Percentiles rank a stretch among this genome's conserved stretches.
Conservation (phyloP, 768 basidiomycete species). For the Suillus variegatus region DNA sequence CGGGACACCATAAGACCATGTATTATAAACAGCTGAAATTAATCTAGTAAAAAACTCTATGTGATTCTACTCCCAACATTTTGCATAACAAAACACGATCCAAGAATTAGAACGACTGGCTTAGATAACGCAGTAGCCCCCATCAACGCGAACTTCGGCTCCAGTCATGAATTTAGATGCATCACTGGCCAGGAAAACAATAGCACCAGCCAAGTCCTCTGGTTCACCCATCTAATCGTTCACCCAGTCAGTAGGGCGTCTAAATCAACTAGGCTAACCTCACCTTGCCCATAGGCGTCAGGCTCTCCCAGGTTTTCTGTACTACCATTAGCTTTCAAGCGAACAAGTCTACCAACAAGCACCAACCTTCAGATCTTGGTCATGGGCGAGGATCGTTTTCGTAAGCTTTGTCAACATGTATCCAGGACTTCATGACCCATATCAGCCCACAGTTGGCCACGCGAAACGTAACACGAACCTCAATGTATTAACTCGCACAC, state of each 20-base stretch:
- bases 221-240: slow-evolving; percentile 79
- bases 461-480: slow-evolving; percentile 44
- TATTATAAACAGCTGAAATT: slow-evolving; percentile 7
- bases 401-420: slow-evolving; percentile 95
- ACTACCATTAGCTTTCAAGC: slow-evolving; percentile 10
- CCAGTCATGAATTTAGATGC: slow-evolving; percentile 92
- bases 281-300: slow-evolving; percentile 87
- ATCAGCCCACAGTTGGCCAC: slow-evolving; percentile 6
- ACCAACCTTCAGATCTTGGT: slow-evolving; percentile 72
- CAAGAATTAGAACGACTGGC: not conserved
- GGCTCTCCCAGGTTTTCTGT: slow-evolving; percentile 79
- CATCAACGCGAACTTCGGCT: slow-evolving; percentile 82
- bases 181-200: slow-evolving; percentile 90
- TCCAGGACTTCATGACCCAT: slow-evolving; percentile 61
- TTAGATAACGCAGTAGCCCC: slow-evolving; percentile 80
- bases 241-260: slow-evolving; percentile 13
- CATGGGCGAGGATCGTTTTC: slow-evolving; percentile 72
- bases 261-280: slow-evolving; percentile 21
- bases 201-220: slow-evolving; percentile 87
- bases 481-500: slow-evolving; percentile 82
- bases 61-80: slow-evolving; percentile 16
- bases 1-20: not conserved
- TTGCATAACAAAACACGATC: not conserved
- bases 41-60: slow-evolving; percentile 10
- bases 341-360: not conserved